phyloP scores from a whole-genome alignment of 2,329 filamentous ascomycete species.

The Penicillium sp. region DNA sequence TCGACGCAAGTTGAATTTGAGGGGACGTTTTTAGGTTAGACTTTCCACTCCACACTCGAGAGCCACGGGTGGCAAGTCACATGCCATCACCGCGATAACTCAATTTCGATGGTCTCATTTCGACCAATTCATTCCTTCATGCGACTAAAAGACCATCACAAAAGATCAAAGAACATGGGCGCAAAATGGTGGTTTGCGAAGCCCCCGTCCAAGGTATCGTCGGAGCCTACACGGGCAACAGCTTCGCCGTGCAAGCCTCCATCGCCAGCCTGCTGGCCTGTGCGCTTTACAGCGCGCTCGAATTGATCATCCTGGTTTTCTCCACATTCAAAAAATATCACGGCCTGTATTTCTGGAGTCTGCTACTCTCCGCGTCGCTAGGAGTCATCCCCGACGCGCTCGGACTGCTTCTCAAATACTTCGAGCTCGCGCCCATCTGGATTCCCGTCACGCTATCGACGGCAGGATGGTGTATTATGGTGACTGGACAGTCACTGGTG shows the following conservation, averaged over 20 bases:
- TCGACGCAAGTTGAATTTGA: background rate
- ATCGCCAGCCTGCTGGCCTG: constrained; percentile 12
- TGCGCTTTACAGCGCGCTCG: constrained; percentile 15
- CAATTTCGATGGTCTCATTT: background rate
- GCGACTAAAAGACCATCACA: background rate
- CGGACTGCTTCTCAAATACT: constrained; percentile 13
- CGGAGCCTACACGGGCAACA: constrained; percentile 16
- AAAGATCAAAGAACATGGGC: background rate
- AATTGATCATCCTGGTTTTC: constrained; percentile 15
- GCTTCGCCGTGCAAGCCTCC: constrained; percentile 15
- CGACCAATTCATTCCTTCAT: background rate
- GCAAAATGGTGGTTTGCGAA: constrained; percentile 11
- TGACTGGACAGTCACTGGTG: constrained; percentile 15
- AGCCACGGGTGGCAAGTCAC: constrained; percentile 3
- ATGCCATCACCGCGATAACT: background rate
- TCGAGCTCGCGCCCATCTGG: constrained; percentile 17
- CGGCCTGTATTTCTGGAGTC: constrained; percentile 18
- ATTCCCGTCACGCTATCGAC: constrained; percentile 13
- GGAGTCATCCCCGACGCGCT: constrained; percentile 14
- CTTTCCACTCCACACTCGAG: background rate
- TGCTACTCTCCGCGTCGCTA: constrained; percentile 4
- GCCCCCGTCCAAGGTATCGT: constrained; percentile 15
- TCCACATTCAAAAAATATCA: constrained; percentile 8
- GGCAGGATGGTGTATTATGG: constrained; percentile 13
- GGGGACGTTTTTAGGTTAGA: background rate